Base-by-base conservation (phyloP, 345 rosid species). In the Eucalyptus shirleyi region DNA sequence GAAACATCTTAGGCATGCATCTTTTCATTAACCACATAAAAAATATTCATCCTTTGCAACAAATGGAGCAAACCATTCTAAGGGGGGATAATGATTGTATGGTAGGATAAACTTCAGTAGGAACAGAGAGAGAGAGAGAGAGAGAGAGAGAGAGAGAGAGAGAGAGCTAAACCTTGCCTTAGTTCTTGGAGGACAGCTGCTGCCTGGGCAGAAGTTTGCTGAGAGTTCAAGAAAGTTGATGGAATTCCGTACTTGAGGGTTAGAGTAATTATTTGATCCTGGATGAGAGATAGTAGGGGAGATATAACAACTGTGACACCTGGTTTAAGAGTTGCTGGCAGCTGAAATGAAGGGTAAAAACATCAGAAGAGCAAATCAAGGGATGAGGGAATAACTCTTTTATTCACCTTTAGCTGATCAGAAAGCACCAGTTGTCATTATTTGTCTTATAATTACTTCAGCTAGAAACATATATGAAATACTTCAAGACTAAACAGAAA, bases 261-360 rank as follows among this genome's bases (percentile, higher is more conserved):
- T 82, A 98, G 94, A 3, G 98, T 95, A 90, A 98, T 80, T 90
- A 98, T 96, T 92, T 96, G 99, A 92, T 98, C 99, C 90, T 98
- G 99, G 89, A 98, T 98, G 88, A 97, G 97, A 86, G 99, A 98
- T 44, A 97, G 96, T 26, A 97, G 90, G 67, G 99, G 99, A 91
- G 98, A 95, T 90, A 98, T 90, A 87, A 98, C 99, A 92, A 96
- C 94, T 67, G 97, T 97, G 86, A 98, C 98, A 56, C 99, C 98
- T 26, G 95, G 94, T 91, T 95, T 96, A 83, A 98, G 94, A 88
- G 96, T 95, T 32, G 99, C 98, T 83, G 99, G 98, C 86, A 97
- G 99, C 98, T 98, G 97, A 50, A 86, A 65, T 65, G 88, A 90
- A 19, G 55, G 4, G 77, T 16, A 49, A 51, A 28, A 44, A 10